Evolutionary conservation across 345 rosid species (phyloP).

Genomic region (Melaleuca quinquenervia): DNA sequence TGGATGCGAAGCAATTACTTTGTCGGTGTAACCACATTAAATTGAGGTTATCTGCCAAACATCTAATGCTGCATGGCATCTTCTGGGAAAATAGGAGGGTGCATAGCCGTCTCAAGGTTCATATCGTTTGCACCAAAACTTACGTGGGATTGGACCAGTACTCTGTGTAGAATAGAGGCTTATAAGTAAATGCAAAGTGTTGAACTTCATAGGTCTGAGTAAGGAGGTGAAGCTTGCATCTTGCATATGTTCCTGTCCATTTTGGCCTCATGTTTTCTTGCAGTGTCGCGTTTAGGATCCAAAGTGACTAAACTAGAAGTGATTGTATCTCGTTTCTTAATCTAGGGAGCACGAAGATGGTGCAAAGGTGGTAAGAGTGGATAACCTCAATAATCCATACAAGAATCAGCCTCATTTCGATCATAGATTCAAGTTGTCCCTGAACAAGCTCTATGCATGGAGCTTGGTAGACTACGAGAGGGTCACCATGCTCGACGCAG

Average conservation of each 20-base stretch:
- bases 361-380: constrained; percentile 76
- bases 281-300: background rate
- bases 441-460: constrained; percentile 96
- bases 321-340: background rate
- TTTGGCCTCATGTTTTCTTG: background rate
- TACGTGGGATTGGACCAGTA: background rate
- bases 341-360: constrained; percentile 76
- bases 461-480: constrained; percentile 67
- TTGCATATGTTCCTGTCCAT: background rate
- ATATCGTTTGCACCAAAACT: background rate
- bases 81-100: background rate
- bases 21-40: background rate
- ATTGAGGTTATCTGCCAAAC: background rate
- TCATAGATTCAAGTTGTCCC: constrained; percentile 68
- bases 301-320: background rate
- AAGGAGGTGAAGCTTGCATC: background rate
- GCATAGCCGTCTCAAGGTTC: background rate
- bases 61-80: background rate
- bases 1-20: background rate
- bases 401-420: constrained; percentile 42
- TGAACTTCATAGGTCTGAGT: background rate
- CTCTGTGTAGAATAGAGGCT: background rate
- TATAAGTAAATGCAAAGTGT: background rate
- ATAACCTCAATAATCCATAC: constrained; percentile 87
- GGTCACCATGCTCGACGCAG: constrained; percentile 87